phyloP scores from a whole-genome alignment of 495 filamentous ascomycete species.

The Penicillium canariense region DNA sequence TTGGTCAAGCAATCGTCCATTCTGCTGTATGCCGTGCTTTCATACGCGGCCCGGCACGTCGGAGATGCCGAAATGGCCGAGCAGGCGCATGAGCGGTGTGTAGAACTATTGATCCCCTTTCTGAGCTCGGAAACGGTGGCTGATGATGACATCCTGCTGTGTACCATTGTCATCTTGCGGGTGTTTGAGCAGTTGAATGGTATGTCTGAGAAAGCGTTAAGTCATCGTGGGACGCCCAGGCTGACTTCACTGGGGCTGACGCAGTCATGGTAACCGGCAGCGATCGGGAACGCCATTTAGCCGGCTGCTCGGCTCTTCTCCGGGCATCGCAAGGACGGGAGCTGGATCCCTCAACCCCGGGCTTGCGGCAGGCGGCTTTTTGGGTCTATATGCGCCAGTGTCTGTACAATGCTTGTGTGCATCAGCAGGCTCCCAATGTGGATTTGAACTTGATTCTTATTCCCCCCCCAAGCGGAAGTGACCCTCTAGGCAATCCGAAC shows the following conservation, averaged over 20 bases:
- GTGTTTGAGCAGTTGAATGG: slow-evolving; percentile 16
- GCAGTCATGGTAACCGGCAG: slow-evolving; percentile 14
- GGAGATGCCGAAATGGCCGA: slow-evolving; percentile 13
- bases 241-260: slow-evolving; percentile 4
- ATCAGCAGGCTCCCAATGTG: slow-evolving; percentile 14
- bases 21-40: slow-evolving; percentile 13
- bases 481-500: slow-evolving; percentile 6
- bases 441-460: slow-evolving; percentile 12
- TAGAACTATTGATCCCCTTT: slow-evolving; percentile 14
- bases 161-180: slow-evolving; percentile 14
- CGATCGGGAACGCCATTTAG: slow-evolving; percentile 13
- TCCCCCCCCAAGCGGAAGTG: slow-evolving; percentile 5
- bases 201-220: slow-evolving; percentile 5
- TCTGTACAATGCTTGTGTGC: slow-evolving; percentile 13
- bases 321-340: slow-evolving; percentile 12
- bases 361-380: slow-evolving; percentile 14
- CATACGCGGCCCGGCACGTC: slow-evolving; percentile 10
- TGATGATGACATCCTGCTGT: slow-evolving; percentile 11
- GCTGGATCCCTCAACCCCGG: slow-evolving; percentile 6
- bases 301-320: slow-evolving; percentile 12
- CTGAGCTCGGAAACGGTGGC: slow-evolving; percentile 10
- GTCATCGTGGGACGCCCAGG: slow-evolving; percentile 1
- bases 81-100: slow-evolving; percentile 10
- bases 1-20: slow-evolving; percentile 12
- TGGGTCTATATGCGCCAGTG: slow-evolving; percentile 16